Base-by-base conservation (phyloP, 768 basidiomycete species). In the Flagelloscypha sp. region DNA sequence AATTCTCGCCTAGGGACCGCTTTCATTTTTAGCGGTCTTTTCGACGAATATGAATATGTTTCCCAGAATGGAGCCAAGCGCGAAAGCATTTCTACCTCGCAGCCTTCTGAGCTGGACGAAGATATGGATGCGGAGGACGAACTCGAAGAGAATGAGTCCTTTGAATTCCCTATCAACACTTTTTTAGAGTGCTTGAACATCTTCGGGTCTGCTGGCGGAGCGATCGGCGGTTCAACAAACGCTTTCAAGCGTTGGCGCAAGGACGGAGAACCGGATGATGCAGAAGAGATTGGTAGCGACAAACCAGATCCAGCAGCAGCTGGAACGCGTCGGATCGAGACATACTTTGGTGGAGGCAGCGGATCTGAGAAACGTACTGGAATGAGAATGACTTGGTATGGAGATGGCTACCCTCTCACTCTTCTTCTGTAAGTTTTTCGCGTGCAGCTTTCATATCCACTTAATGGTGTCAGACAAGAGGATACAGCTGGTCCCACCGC, bases 171-270 rank as follows among this genome's bases (percentile, higher is more conserved):
- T 2, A 72, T 99, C 24, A 73, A 76, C 52, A 81, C 79, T 3
- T 61, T 97, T 33, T 72, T 95, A 41, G 90, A 95, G 44, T 92
- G 87, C 48, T 66, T 99, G 21, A 93, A 94, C 48, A 81, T 97
- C 37, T 97, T 93, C 48, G 93, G 94, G 19, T 85, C 89, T 8
- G 86, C 84, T 2, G 67, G 72, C 9, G 56, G 65, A 24, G 50
- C 58, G 21, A 49, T 54, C 23, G 49, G 61, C 10, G 51, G 59
- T 10, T 51, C 48, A 35, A 43, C 46, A 45, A 40, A 52, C n/a
- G 48, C 35, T 31, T 63, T 59, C 44, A 74, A 64, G 49, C 65
- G 60, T 37, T 75, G 72, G 70, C 64, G 59, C 36, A 60, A 57
- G 34, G 54, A 60, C 30, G 70, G 61, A 0, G 73, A 71, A 9